These are phyloP conservation scores for Calonectria multiphialidica DNA, from an alignment of 2,329 filamentous ascomycete species.

Conservation along the genomic window DNA sequence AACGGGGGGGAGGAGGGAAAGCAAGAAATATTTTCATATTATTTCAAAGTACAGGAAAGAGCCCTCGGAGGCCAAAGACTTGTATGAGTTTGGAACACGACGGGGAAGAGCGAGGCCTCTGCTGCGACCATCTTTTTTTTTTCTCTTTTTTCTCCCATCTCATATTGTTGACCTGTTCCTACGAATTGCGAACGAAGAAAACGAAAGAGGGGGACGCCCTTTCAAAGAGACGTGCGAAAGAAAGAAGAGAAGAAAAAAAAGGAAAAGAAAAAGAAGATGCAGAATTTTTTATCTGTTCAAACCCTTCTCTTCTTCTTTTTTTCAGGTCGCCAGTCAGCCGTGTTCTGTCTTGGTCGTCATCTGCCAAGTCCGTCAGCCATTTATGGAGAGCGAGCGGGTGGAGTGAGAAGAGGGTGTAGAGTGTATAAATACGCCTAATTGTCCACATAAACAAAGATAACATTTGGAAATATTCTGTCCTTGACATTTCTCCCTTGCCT, in stretches of 20 bases:
- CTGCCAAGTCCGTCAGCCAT: not conserved
- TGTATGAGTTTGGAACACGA: conserved; percentile 15
- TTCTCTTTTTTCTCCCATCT: not conserved
- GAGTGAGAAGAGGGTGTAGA: conserved; percentile 3
- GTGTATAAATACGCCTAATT: conserved; percentile 4
- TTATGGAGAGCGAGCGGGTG: not conserved
- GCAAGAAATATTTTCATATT: conserved; percentile 1
- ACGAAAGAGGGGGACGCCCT: not conserved
- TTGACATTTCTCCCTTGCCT: not conserved
- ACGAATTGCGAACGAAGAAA: not conserved
- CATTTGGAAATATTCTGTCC: not conserved
- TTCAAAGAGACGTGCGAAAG: not conserved
- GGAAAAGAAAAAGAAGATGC: too few species aligned
- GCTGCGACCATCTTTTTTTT: not conserved
- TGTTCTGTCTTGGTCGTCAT: not conserved
- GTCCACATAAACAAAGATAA: conserved; percentile 6
- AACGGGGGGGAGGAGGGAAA: not conserved
- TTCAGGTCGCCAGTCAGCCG: not conserved
- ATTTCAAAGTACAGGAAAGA: conserved; percentile 12
- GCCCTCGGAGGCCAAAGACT: conserved; percentile 1
- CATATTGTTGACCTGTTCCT: conserved; percentile 6
- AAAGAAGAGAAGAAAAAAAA: not conserved
- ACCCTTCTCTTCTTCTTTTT: too few species aligned
- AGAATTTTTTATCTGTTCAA: too few species aligned
- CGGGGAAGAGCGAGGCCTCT: conserved; percentile 11